Evolutionary conservation across 805 yeast species (phyloP).

Genomic region (Groenewaldozyma tartarivorans): DNA sequence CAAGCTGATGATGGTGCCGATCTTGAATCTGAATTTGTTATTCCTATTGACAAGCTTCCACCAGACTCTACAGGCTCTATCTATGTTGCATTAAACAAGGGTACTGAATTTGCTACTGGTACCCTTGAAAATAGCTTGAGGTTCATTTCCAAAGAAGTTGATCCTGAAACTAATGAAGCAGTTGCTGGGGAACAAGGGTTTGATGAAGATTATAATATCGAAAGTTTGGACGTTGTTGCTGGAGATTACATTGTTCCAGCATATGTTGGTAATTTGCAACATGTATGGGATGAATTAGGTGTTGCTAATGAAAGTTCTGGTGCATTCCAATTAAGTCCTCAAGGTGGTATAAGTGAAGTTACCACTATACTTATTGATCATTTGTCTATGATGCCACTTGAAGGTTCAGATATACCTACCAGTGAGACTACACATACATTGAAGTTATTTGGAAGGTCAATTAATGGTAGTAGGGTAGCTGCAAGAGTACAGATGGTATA

Average conservation of each 20-base stretch:
- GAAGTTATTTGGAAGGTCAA: constrained; percentile 74
- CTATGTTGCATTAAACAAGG: constrained; percentile 56
- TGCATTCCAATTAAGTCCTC: constrained; percentile 54
- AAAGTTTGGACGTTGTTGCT: constrained; percentile 59
- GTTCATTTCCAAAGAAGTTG: constrained; percentile 71
- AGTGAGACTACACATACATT: constrained; percentile 52
- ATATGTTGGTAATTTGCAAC: constrained; percentile 65
- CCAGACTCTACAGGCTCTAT: constrained; percentile 67
- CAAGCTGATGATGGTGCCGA: constrained; percentile 60
- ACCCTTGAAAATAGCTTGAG: constrained; percentile 57
- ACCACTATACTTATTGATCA: constrained; percentile 43
- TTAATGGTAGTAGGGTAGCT: constrained; percentile 38
- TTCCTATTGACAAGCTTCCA: constrained; percentile 61
- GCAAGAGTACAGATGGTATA: constrained; percentile 35
- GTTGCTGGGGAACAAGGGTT: constrained; percentile 60
- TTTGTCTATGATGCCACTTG: constrained; percentile 64
- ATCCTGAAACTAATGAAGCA: constrained; percentile 58
- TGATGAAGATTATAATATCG: constrained; percentile 89
- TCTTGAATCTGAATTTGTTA: constrained; percentile 42
- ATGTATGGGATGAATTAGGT: constrained; percentile 61
- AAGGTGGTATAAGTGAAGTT: constrained; percentile 41
- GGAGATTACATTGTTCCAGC: constrained; percentile 80
- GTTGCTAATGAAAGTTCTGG: constrained; percentile 42
- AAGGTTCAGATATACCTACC: constrained; percentile 58
- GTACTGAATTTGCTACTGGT: constrained; percentile 30